Conservation (phyloP, 371 early-diverging fungal genomes). For the Saksenaea oblongispora region DNA sequence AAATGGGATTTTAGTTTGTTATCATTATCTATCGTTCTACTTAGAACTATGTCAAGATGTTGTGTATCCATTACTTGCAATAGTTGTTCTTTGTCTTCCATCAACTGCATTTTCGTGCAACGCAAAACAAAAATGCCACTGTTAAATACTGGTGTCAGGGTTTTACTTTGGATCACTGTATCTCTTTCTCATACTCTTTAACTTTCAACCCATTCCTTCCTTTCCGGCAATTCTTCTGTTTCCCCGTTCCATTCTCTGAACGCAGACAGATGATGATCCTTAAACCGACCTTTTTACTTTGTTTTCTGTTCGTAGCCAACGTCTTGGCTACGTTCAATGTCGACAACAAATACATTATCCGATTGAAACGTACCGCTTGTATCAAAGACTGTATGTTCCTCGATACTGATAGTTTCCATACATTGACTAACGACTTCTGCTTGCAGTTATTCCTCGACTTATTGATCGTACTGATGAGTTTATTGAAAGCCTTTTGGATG, state of each 20-base stretch:
- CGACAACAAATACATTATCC: constrained; percentile 37
- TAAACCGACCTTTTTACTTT: not conserved
- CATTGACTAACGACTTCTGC: not conserved
- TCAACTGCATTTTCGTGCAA: not conserved
- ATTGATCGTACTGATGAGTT: constrained; percentile 29
- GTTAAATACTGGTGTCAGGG: not conserved
- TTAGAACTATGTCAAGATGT: not conserved
- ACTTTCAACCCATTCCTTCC: not conserved
- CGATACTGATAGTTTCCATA: not conserved
- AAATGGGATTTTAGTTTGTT: not conserved
- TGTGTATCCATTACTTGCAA: not conserved
- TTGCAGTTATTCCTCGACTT: constrained; percentile 11
- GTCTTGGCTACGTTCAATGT: constrained; percentile 8
- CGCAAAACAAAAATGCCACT: not conserved
- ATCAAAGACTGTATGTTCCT: constrained; percentile 33
- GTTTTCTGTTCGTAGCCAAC: not conserved
- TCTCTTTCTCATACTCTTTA: not conserved
- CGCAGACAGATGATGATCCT: constrained; percentile 3
- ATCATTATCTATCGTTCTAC: no score
- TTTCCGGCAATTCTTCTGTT: not conserved
- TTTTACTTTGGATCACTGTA: not conserved
- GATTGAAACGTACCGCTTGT: constrained; percentile 22
- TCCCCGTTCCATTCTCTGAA: not conserved
- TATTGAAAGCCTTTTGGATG: constrained; percentile 13
- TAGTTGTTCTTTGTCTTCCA: not conserved